phyloP scores from a whole-genome alignment of 2,329 filamentous ascomycete species.

The Ophiocordyceps camponoti-floridani region DNA sequence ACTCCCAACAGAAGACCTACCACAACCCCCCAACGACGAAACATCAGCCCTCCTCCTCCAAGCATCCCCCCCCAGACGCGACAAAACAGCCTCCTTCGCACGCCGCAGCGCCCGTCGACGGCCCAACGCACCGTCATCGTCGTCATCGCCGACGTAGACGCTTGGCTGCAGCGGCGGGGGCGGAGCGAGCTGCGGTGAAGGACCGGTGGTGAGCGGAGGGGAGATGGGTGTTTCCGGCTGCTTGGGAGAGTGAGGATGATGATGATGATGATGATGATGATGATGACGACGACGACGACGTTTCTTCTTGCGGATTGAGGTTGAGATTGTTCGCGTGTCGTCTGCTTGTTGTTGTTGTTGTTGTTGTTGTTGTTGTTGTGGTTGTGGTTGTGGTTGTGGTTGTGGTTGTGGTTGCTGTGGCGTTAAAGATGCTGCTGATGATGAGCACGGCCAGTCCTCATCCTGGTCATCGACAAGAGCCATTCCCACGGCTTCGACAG shows the following conservation, averaged over 20 bases:
- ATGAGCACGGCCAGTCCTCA: conserved; percentile 11
- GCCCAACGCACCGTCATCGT: conserved; percentile 34
- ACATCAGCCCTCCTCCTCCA: conserved; percentile 1
- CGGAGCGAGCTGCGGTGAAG: conserved; percentile 27
- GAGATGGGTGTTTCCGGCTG: conserved; percentile 10
- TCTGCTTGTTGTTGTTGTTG: conserved; percentile 6
- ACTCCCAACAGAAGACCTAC: conserved; percentile 28
- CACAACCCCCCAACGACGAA: too few species aligned
- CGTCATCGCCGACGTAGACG: conserved; percentile 31
- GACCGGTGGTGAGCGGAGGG: conserved; percentile 25
- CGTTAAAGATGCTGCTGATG: too few species aligned
- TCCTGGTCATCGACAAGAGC: conserved; percentile 24
- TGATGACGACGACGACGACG: conserved; percentile 12
- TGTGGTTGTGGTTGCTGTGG: conserved; percentile 6
- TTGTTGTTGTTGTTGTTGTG: too few species aligned
- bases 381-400: too few species aligned
- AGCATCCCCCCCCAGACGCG: conserved; percentile 37
- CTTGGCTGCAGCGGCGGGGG: conserved; percentile 31
- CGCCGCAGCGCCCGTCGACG: conserved; percentile 35
- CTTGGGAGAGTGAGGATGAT: conserved; percentile 6
- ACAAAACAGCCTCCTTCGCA: conserved; percentile 41
- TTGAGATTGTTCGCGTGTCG: conserved; percentile 21
- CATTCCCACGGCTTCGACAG: conserved; percentile 32
- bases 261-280: conserved; percentile 18
- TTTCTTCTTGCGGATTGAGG: conserved; percentile 27